Evolutionary conservation across 257 asterid species (phyloP).

Genomic region (Forsythia viridissima): DNA sequence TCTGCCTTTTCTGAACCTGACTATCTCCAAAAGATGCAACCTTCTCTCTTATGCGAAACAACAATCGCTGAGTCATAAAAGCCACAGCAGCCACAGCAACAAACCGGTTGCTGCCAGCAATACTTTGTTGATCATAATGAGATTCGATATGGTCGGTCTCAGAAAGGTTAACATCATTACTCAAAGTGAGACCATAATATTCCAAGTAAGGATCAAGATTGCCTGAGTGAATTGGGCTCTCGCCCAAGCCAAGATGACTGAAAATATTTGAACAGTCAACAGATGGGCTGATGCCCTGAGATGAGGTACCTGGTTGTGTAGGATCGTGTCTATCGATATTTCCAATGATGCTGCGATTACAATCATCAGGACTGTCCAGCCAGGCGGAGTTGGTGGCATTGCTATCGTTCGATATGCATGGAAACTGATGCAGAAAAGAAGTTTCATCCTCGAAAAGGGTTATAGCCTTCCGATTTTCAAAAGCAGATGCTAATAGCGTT

Average conservation of each 20-base stretch:
- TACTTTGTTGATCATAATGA: conserved; percentile 19
- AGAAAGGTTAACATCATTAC: neutral
- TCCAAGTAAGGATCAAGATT: neutral
- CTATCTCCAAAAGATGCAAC: conserved; percentile 7
- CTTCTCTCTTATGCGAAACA: conserved; percentile 28
- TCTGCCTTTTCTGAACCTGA: conserved; percentile 29
- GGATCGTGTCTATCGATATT: conserved; percentile 1
- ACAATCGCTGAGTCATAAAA: conserved; percentile 12
- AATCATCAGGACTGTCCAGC: neutral
- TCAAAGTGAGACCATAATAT: neutral
- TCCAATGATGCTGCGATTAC: neutral
- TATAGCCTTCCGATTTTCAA: conserved; percentile 17
- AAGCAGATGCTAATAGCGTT: conserved; percentile 34
- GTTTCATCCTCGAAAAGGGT: conserved; percentile 24
- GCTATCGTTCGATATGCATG: conserved; percentile 3
- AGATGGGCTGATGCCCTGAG: neutral
- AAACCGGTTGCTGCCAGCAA: neutral
- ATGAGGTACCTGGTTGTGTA: conserved; percentile 14
- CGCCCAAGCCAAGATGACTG: neutral
- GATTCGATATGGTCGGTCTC: neutral
- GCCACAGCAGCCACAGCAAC: neutral
- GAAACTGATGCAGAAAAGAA: conserved; percentile 31
- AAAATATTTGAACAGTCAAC: neutral
- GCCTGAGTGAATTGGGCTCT: neutral
- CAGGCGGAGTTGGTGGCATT: conserved; percentile 4